phyloP scores from a whole-genome alignment of 169 alveolate genomes.

The Eimeria acervulina region DNA sequence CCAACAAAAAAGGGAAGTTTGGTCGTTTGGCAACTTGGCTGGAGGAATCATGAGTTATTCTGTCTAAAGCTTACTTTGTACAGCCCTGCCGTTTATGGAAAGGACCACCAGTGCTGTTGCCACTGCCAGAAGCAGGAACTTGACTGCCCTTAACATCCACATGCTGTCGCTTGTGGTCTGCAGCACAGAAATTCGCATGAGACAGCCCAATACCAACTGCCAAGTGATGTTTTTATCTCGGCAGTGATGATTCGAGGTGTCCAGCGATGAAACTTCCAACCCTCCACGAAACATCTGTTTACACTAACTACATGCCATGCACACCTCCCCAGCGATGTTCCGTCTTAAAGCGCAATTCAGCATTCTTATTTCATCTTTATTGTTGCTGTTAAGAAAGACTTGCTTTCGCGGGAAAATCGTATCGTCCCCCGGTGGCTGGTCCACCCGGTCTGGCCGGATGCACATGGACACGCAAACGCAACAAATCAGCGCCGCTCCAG shows the following conservation, averaged over 20 bases:
- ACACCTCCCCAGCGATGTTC: neutral
- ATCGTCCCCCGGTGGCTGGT: neutral
- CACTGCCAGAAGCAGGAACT: conserved; percentile 55
- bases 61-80: conserved; percentile 20
- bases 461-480: neutral
- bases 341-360: neutral
- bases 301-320: neutral
- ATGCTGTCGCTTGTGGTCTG: neutral
- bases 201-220: neutral
- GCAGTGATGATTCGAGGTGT: neutral
- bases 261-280: neutral
- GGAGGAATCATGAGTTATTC: neutral
- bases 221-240: neutral
- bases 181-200: neutral
- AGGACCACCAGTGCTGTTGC: neutral
- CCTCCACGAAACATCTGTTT: neutral
- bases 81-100: neutral
- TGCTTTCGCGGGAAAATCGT: neutral
- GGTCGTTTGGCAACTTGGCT: neutral
- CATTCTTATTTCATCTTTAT: neutral
- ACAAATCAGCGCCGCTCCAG: neutral
- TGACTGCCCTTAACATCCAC: neutral
- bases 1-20: neutral
- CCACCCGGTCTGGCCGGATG: neutral
- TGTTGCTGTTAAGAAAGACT: neutral